Conservation (phyloP, 2,329 filamentous ascomycete species). For the Hypocreales sp. region DNA sequence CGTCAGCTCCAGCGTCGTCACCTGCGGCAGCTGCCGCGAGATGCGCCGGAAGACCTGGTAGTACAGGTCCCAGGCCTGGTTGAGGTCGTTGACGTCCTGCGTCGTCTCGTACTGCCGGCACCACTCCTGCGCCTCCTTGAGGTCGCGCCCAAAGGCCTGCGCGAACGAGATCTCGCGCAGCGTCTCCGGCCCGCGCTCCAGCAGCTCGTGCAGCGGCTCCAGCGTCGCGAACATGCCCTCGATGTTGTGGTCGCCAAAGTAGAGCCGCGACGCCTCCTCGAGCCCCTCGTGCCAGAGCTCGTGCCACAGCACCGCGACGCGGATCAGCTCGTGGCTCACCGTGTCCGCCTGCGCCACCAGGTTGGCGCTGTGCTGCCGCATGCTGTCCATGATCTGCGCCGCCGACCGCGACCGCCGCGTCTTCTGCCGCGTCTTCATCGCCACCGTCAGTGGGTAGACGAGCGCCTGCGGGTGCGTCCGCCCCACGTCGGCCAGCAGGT, state of each 20-base stretch:
- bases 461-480: slow-evolving; percentile 89
- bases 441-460: slow-evolving; percentile 92
- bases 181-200: slow-evolving; percentile 85
- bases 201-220: slow-evolving; percentile 76
- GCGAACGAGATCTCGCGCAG: slow-evolving; percentile 93
- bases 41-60: slow-evolving; percentile 98
- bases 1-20: slow-evolving; percentile 83
- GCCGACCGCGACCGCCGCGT: slow-evolving; percentile 76
- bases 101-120: slow-evolving; percentile 82
- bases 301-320: slow-evolving; percentile 95
- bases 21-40: slow-evolving; percentile 77
- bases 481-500: slow-evolving; percentile 81
- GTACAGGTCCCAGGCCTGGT: slow-evolving; percentile 98
- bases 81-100: slow-evolving; percentile 85
- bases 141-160: slow-evolving; percentile 89
- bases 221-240: slow-evolving; percentile 93
- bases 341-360: slow-evolving; percentile 91
- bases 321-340: slow-evolving; percentile 91
- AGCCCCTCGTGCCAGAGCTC: slow-evolving; percentile 98
- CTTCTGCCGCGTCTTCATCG: slow-evolving; percentile 84
- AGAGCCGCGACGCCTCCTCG: slow-evolving; percentile 88
- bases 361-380: slow-evolving; percentile 85
- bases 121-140: slow-evolving; percentile 91
- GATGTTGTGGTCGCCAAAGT: slow-evolving; percentile 95
- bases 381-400: slow-evolving; percentile 89